phyloP scores from a whole-genome alignment of 2,329 filamentous ascomycete genomes.

The Exserohilum turcica region DNA sequence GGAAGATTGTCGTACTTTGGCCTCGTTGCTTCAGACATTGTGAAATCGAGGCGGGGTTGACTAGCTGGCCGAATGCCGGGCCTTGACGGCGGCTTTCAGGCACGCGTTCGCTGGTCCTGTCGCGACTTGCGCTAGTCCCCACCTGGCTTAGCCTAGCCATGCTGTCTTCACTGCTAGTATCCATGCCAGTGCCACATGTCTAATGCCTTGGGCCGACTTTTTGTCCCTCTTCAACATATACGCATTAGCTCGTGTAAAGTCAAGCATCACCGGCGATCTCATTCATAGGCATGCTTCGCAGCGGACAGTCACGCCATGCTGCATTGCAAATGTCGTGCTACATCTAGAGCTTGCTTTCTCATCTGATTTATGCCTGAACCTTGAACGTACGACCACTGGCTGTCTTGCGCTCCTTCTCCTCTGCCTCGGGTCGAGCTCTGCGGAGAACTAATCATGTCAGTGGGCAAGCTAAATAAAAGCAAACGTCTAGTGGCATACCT shows the following conservation, averaged over 20 bases:
- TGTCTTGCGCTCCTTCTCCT: slow-evolving; percentile 98
- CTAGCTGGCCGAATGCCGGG: slow-evolving; percentile 13
- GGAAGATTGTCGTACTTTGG: slow-evolving; percentile 57
- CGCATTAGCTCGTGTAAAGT: too few relatives aligned
- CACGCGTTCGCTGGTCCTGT: slow-evolving; percentile 26
- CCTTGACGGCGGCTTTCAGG: slow-evolving; percentile 9
- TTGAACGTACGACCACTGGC: slow-evolving; percentile 93
- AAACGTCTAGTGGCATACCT: slow-evolving; percentile 60
- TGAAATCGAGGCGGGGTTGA: slow-evolving; percentile 8
- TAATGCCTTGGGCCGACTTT: too few relatives aligned
- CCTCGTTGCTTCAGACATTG: slow-evolving; percentile 41
- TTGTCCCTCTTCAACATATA: slow-evolving; percentile 3
- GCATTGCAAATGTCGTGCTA: not conserved
- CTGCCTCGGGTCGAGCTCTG: slow-evolving; percentile 89
- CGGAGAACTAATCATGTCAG: slow-evolving; percentile 75
- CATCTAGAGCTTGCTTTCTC: not conserved
- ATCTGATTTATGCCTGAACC: slow-evolving; percentile 55
- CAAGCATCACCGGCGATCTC: not conserved
- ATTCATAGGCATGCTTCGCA: not conserved
- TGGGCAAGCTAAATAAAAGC: not conserved
- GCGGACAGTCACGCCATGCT: not conserved
- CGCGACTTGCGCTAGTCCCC: slow-evolving; percentile 22
- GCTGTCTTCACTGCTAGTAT: not conserved
- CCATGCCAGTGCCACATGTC: not conserved
- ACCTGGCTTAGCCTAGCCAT: slow-evolving; percentile 2